Conservation (phyloP, 108 stramenopile species). For the Epipyxis sp. region DNA sequence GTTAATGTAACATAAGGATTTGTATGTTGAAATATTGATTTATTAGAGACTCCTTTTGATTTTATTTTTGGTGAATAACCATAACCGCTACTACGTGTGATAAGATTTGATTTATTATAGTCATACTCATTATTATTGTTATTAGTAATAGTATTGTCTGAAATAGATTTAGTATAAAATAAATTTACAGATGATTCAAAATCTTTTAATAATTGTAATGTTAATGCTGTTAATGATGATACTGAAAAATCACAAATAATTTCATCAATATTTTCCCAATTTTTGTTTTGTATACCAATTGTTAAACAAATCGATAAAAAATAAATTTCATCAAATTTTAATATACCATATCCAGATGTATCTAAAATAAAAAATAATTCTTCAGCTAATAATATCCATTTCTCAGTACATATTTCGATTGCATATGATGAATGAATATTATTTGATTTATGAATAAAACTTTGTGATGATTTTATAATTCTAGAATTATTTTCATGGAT, state of each 20-base stretch:
- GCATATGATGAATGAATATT: not conserved
- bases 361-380: constrained; percentile 1
- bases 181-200: not conserved
- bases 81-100: not conserved
- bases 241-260: not conserved
- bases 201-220: not conserved
- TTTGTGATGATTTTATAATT: not conserved
- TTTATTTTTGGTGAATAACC: not conserved
- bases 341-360: not conserved
- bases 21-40: not conserved
- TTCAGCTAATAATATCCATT: not conserved
- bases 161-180: not conserved
- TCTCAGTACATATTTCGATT: not conserved
- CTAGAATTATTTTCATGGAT: not conserved
- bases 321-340: not conserved
- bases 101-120: not conserved
- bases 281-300: constrained; percentile 8
- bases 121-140: not conserved
- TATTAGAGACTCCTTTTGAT: not conserved
- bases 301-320: not conserved
- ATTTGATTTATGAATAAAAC: not conserved
- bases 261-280: not conserved
- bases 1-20: not conserved
- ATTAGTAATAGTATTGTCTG: not conserved
- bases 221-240: not conserved